Percentiles rank a stretch among this genome's conserved stretches.
Conservation (phyloP, 169 alveolate species). For the Eimeria falciformis region DNA sequence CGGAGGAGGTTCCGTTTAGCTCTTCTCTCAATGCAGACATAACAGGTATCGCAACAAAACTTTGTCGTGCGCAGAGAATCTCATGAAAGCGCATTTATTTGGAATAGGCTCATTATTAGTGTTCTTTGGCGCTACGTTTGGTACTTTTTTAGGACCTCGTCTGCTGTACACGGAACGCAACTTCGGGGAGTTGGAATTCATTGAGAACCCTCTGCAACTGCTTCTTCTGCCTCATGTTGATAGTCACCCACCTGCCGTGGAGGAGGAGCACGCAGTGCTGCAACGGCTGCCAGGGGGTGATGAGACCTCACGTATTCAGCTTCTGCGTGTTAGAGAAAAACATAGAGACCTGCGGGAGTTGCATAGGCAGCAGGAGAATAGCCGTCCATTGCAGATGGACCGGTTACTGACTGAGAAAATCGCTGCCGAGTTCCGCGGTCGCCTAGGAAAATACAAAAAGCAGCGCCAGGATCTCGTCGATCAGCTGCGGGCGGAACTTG, state of each 20-base stretch:
- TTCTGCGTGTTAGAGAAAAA: conserved; percentile 50
- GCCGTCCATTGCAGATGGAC: conserved; percentile 5
- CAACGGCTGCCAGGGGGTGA: background rate
- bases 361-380: conserved; percentile 10
- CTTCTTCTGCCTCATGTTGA: conserved; percentile 29
- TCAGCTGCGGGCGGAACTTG: background rate
- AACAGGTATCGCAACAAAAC: conserved; percentile 40
- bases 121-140: too few species aligned
- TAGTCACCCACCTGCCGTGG: background rate
- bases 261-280: background rate
- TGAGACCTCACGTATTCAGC: conserved; percentile 17
- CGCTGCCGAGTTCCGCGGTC: background rate
- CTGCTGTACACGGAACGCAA: conserved; percentile 75
- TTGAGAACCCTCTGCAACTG: conserved; percentile 62
- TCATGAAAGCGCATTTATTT: background rate
- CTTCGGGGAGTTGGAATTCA: conserved; percentile 69
- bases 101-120: too few species aligned
- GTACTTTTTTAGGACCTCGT: conserved; percentile 67
- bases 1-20: conserved; percentile 63
- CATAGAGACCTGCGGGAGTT: background rate
- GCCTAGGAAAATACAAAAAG: conserved; percentile 15
- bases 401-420: conserved; percentile 14
- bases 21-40: conserved; percentile 62
- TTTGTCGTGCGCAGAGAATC: too few species aligned
- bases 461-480: conserved; percentile 42